phyloP scores from a whole-genome alignment of 73 alveolate species.

The Paramecium tetraurelia region DNA sequence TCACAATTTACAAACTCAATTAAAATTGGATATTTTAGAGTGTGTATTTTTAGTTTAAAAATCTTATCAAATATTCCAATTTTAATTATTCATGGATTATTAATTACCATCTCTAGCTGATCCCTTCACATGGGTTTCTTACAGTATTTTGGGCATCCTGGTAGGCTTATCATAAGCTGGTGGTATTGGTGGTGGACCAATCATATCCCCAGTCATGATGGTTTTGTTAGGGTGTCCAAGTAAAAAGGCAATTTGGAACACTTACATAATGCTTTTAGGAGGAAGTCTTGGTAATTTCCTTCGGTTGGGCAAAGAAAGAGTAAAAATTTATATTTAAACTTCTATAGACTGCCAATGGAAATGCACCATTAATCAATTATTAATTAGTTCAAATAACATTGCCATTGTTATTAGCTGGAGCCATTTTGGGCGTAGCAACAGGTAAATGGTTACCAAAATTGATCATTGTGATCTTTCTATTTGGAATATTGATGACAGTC shows the following conservation, averaged over 20 bases:
- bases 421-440: conserved; percentile 29
- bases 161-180: conserved; percentile 52
- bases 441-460: conserved; percentile 48
- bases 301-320: conserved; percentile 38
- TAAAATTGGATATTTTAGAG: neutral
- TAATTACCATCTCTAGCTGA: conserved; percentile 26
- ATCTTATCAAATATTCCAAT: conserved; percentile 38
- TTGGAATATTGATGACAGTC: conserved; percentile 12
- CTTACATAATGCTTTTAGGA: conserved; percentile 40
- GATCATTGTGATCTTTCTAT: neutral
- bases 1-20: neutral
- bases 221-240: conserved; percentile 21
- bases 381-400: conserved; percentile 20
- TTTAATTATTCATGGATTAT: conserved; percentile 21
- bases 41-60: neutral
- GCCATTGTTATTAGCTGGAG: conserved; percentile 20
- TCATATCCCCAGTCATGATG: conserved; percentile 49
- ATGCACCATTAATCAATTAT: conserved; percentile 20
- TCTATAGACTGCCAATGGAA: conserved; percentile 22
- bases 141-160: neutral
- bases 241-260: conserved; percentile 43
- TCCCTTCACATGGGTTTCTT: conserved; percentile 19
- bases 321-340: neutral
- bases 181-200: conserved; percentile 52
- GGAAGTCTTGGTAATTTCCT: conserved; percentile 31